Evolutionary conservation across 202 grass and related monocot genomes (phyloP), one percentile per base, ranked within the genome.

Genomic region (Schoenoplectus tabernaemontani): DNA sequence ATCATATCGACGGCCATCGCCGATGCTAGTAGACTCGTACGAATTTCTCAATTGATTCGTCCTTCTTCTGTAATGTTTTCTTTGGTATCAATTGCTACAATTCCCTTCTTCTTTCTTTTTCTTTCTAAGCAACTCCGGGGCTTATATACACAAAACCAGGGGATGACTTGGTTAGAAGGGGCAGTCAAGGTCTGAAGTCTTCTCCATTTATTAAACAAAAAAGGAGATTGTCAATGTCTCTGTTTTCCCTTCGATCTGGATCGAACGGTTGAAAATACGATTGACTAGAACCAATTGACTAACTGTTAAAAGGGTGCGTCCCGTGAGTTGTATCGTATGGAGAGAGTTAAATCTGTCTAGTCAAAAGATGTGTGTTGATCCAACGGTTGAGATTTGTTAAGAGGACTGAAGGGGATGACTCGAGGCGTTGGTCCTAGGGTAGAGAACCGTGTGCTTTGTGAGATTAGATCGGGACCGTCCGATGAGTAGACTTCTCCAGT

Each of bases 1-100:
- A 96, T 96, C 19, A 96, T 80, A 80, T 92, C 89, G 59, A 92
- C 92, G 85, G 89, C 85, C 92, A 89, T 90, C 44, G 74, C 73
- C 84, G 66, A 62, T 76, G 19, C 47, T 59, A 53, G 20, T 32
- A 26, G 15, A 33, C 24, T 60, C 46, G 8, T 30, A 57, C 53
- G 9, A 58, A 24, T 23, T 33, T 32, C 26, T 62, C 28, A 63
- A 63, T 56, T 56, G 5, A 4, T 2, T 36, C 7, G 9, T 56
- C n/a, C 19, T 23, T 16, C 24, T 0, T 67, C n/a, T n/a, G n/a
- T n/a, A 30, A 20, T 17, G 10, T 39, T 36, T 22, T 82, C 7
- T 8, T 36, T 12, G 5, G 17, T 59, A 17, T 83, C 16, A 38
- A 56, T 68, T 51, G 64, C 20, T 69, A n/a, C 8, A 32, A 50